phyloP scores from a whole-genome alignment of 2,329 filamentous ascomycete species.

The Fusarium caatingaense region DNA sequence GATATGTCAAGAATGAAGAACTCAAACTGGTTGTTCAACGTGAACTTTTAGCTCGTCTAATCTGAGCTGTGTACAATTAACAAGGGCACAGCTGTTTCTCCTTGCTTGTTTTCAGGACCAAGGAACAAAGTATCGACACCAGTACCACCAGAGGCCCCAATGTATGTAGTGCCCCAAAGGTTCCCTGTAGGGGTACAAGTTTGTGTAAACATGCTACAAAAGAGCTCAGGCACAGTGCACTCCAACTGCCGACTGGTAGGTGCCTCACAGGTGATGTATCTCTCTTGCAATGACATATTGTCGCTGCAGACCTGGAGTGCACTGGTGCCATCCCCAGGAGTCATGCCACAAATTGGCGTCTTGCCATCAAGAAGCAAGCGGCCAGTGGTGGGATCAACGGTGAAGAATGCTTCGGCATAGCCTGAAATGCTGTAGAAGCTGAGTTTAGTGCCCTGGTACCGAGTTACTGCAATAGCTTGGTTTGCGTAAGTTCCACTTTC shows the following conservation, averaged over 20 bases:
- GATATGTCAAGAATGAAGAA: no score
- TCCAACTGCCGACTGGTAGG: not conserved
- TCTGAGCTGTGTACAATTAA: not conserved
- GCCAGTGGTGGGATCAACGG: not conserved
- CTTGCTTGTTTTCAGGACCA: not conserved
- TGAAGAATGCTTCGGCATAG: not conserved
- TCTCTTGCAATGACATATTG: not conserved
- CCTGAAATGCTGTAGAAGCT: not conserved
- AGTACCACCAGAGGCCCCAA: not conserved
- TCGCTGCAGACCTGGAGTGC: not conserved
- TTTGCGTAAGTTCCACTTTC: not conserved
- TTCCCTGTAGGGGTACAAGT: not conserved
- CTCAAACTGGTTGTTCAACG: no score
- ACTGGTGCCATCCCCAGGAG: not conserved
- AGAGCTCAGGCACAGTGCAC: not conserved
- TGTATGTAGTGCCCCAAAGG: not conserved
- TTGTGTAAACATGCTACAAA: not conserved
- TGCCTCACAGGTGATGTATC: not conserved
- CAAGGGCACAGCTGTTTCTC: not conserved
- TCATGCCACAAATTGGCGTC: not conserved
- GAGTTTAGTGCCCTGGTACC: not conserved
- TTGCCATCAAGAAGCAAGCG: not conserved
- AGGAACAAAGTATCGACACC: not conserved
- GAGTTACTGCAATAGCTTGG: not conserved
- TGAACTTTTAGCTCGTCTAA: not conserved